phyloP scores from a whole-genome alignment of 179 eudicot genomes.

The Camellia oleifera region DNA sequence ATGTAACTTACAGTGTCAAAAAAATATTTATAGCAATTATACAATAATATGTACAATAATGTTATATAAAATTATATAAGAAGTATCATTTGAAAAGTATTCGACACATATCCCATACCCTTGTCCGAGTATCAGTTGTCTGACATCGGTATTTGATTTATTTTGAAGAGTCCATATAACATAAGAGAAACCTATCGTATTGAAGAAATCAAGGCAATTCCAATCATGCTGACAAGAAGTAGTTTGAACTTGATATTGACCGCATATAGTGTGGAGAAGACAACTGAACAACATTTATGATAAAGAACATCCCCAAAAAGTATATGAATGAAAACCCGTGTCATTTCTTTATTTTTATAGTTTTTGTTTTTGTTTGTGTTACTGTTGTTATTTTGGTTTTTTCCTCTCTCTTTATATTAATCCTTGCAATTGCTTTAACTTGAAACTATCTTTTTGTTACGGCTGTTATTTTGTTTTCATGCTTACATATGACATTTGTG shows the following conservation, averaged over 20 bases:
- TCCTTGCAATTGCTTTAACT: not conserved
- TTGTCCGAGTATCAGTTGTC: too few relatives aligned
- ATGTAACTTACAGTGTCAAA: too few relatives aligned
- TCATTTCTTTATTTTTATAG: not conserved
- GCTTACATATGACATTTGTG: not conserved
- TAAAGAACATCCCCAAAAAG: slow-evolving; percentile 87
- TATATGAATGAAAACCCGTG: slow-evolving; percentile 25
- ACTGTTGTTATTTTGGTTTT: not conserved
- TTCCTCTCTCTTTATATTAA: not conserved
- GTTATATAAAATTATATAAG: too few relatives aligned
- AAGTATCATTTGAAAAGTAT: too few relatives aligned
- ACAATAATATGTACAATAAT: too few relatives aligned
- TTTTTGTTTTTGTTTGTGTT: not conserved
- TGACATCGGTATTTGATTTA: too few relatives aligned
- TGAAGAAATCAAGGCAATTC: slow-evolving; percentile 48
- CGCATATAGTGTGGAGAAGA: slow-evolving; percentile 66
- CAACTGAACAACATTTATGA: slow-evolving; percentile 64
- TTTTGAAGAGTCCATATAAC: too few relatives aligned
- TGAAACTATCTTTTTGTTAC: not conserved
- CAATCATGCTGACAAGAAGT: slow-evolving; percentile 55
- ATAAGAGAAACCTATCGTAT: slow-evolving; percentile 33
- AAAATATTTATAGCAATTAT: too few relatives aligned
- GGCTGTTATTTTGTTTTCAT: not conserved
- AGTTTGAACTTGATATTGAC: slow-evolving; percentile 71
- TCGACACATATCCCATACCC: too few relatives aligned